phyloP scores from a whole-genome alignment of 331 rosid species.

The Telfairia occidentalis region DNA sequence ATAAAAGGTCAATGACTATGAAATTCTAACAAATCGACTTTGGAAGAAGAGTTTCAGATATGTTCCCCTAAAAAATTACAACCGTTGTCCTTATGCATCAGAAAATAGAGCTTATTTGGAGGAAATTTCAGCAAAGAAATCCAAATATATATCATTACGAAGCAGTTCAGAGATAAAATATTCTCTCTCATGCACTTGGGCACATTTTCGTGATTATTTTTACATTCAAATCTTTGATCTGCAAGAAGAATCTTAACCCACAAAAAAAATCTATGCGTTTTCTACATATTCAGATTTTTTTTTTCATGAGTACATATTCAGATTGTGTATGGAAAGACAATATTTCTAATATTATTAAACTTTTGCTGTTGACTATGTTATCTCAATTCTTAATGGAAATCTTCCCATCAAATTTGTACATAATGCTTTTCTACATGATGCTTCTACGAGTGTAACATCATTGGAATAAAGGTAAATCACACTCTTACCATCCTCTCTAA shows the following conservation, averaged over 20 bases:
- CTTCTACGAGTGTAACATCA: not conserved
- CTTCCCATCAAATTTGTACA: not conserved
- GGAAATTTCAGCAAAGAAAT: not conserved
- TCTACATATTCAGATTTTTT: not conserved
- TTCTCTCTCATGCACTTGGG: not conserved
- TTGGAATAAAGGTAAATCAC: not conserved
- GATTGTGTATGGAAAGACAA: not conserved
- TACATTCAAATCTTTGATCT: not conserved
- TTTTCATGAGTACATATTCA: not conserved
- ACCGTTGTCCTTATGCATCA: not conserved
- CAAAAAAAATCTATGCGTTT: not conserved
- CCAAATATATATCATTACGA: not conserved
- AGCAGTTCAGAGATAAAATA: not conserved
- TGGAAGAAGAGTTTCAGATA: not conserved
- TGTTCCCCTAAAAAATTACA: not conserved
- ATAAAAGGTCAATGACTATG: not conserved
- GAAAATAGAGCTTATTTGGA: not conserved
- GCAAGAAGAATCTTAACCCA: not conserved
- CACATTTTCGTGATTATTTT: not conserved
- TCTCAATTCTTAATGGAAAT: not conserved
- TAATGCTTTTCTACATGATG: not conserved
- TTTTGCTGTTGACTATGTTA: not conserved
- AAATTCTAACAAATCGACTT: not conserved
- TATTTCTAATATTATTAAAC: not conserved
- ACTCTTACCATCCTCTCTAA: slow-evolving; percentile 84